A percentile compares a stretch with the other conserved stretches of the same genome.
These are phyloP conservation scores for Bryoglossum gracile DNA, from an alignment of 495 filamentous ascomycete genomes.

Conservation along the genomic window DNA sequence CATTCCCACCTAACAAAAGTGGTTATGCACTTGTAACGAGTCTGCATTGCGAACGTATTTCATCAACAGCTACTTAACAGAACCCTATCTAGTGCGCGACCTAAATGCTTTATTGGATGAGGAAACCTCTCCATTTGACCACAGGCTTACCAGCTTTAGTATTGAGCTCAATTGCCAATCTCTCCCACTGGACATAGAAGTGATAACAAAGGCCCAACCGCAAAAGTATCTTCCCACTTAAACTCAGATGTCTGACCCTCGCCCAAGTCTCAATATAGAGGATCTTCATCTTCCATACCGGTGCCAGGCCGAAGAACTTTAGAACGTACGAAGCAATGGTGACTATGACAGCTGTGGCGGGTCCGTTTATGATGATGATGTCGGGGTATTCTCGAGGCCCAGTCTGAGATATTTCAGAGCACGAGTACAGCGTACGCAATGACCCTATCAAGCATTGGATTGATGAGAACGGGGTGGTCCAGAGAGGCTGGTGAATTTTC, in stretches of 20 bases:
- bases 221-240: constrained; percentile 68
- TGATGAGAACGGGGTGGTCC: constrained; percentile 56
- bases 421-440: constrained; percentile 27
- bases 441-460: constrained; percentile 48
- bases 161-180: too few species aligned
- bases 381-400: constrained; percentile 40
- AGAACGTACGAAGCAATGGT: constrained; percentile 60
- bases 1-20: too few species aligned
- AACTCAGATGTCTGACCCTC: constrained; percentile 66
- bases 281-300: constrained; percentile 47
- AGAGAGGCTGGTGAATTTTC: constrained; percentile 66
- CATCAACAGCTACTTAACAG: too few species aligned
- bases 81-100: too few species aligned
- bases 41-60: too few species aligned
- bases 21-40: too few species aligned
- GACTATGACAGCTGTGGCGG: constrained; percentile 77
- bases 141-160: too few species aligned
- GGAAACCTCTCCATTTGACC: constrained; percentile 38
- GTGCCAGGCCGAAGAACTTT: constrained; percentile 43
- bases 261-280: constrained; percentile 94
- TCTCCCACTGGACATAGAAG: constrained; percentile 70
- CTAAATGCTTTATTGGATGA: constrained; percentile 36
- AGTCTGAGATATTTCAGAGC: background rate
- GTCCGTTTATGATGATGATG: constrained; percentile 81
- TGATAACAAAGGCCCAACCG: constrained; percentile 50